Percentiles rank a stretch among this genome's conserved stretches.
phyloP scores from a whole-genome alignment of 805 yeast species.

The Zygoascus tannicola region DNA sequence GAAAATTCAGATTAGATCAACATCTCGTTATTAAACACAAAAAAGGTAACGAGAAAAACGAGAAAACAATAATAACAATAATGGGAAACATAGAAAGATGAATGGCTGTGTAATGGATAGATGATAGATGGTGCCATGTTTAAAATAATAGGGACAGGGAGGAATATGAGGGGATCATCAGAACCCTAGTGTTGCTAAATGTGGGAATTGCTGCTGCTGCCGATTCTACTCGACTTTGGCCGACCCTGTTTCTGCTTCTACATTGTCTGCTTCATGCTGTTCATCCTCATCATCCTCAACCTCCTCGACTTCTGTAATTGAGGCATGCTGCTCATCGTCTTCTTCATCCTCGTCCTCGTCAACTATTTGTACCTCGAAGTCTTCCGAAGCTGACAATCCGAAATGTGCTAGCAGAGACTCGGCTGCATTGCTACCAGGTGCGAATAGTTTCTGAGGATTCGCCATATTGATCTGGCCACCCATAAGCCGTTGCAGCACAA shows the following conservation, averaged over 20 bases:
- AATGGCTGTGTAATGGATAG: no score
- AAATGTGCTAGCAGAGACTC: not conserved
- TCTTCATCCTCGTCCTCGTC: conserved; percentile 4
- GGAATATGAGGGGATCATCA: no score
- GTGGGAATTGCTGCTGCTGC: not conserved
- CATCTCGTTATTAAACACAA: no score
- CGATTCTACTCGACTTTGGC: not conserved
- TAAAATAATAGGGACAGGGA: no score
- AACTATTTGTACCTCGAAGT: not conserved
- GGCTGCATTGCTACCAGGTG: not conserved
- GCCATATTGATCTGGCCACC: not conserved
- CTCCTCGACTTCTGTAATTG: conserved; percentile 1
- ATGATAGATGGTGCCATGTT: no score
- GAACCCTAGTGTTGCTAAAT: no score
- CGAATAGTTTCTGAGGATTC: not conserved
- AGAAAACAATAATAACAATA: no score
- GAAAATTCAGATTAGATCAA: no score
- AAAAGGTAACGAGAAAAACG: no score
- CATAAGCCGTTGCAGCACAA: not conserved
- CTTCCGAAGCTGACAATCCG: not conserved
- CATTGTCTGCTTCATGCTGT: not conserved
- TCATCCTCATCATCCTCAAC: not conserved
- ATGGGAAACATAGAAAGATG: no score
- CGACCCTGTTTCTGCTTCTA: no score
- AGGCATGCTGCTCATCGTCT: conserved; percentile 4